Evolutionary conservation across 345 rosid genomes (phyloP).

Genomic region (Psidium friedrichsthalianum): DNA sequence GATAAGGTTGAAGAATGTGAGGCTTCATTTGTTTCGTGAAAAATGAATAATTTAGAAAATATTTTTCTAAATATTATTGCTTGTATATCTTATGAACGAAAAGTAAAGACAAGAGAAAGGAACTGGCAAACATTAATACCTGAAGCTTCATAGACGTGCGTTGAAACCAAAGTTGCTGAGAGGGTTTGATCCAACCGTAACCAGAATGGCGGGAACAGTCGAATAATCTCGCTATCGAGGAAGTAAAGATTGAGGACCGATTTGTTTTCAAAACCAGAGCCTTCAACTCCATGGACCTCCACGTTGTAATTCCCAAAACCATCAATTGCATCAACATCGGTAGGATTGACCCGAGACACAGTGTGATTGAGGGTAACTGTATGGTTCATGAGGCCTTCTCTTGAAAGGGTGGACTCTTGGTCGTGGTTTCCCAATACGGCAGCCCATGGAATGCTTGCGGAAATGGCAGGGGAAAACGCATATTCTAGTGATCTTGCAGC

Average conservation of each 20-base stretch:
- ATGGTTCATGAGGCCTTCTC: constrained; percentile 79
- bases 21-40: too few relatives aligned
- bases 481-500: constrained; percentile 52
- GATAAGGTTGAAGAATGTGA: too few relatives aligned
- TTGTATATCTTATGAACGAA: too few relatives aligned
- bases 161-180: constrained; percentile 79
- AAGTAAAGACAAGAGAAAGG: not conserved
- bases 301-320: constrained; percentile 93
- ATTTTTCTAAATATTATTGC: too few relatives aligned
- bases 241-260: constrained; percentile 78
- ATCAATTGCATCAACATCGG: constrained; percentile 39
- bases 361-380: constrained; percentile 50
- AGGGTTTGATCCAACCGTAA: constrained; percentile 82
- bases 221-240: constrained; percentile 76
- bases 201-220: constrained; percentile 37
- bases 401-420: constrained; percentile 61
- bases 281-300: constrained; percentile 57
- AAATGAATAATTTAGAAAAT: too few relatives aligned
- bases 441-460: constrained; percentile 71
- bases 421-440: constrained; percentile 91
- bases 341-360: constrained; percentile 61
- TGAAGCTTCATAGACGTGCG: constrained; percentile 52
- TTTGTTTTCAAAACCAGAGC: constrained; percentile 55
- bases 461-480: constrained; percentile 76
- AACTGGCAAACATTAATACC: constrained; percentile 23